These are phyloP conservation scores for Fusarium sp. DNA, from an alignment of 2,329 filamentous ascomycete genomes.

Conservation along the genomic window DNA sequence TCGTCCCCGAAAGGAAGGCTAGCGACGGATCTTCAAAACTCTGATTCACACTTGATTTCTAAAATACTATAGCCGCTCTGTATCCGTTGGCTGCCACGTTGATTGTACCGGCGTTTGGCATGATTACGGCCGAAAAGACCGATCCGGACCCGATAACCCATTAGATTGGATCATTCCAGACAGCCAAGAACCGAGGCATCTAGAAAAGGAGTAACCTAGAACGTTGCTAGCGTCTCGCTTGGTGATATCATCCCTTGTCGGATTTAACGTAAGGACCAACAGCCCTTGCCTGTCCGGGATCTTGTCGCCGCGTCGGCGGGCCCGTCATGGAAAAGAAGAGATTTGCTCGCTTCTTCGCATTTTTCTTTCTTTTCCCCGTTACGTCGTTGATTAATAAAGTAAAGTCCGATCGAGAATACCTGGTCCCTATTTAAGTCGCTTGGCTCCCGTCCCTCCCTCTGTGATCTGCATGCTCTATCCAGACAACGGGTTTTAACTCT, in stretches of 20 bases:
- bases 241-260: slow-evolving; percentile 26
- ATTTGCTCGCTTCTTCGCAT: background rate
- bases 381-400: slow-evolving; percentile 25
- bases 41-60: background rate
- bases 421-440: slow-evolving; percentile 21
- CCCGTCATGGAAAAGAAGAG: slow-evolving; percentile 13
- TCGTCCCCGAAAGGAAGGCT: background rate
- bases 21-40: background rate
- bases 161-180: background rate
- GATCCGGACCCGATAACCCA: slow-evolving; percentile 26
- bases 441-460: slow-evolving; percentile 1
- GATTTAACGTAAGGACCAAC: slow-evolving; percentile 19
- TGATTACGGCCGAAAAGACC: slow-evolving; percentile 33
- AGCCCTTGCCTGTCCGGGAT: slow-evolving; percentile 7
- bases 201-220: slow-evolving; percentile 4
- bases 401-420: background rate
- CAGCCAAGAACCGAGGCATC: slow-evolving; percentile 23
- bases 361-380: background rate
- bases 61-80: background rate
- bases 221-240: slow-evolving; percentile 12
- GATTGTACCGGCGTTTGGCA: slow-evolving; percentile 12
- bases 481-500: background rate
- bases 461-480: slow-evolving; percentile 10
- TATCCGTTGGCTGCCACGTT: background rate
- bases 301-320: slow-evolving; percentile 7